Conservation (phyloP, 139 green algal species). For the Parachlorella kessleri region DNA sequence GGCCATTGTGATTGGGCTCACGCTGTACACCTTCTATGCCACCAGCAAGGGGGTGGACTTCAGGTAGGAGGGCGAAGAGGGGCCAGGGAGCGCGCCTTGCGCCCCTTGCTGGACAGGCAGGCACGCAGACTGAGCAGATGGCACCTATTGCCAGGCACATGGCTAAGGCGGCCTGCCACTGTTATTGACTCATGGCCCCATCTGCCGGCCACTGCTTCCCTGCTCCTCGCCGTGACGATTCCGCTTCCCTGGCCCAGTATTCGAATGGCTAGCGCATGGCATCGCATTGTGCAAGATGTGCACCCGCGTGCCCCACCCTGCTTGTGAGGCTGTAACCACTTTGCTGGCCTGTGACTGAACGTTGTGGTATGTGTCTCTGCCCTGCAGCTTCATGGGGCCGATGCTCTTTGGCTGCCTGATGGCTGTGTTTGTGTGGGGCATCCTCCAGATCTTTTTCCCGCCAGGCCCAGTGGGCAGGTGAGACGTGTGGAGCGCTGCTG, state of each 20-base stretch:
- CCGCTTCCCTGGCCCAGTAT: too few relatives aligned
- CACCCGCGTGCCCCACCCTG: too few relatives aligned
- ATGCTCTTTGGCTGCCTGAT: conserved; percentile 64
- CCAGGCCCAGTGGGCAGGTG: conserved; percentile 32
- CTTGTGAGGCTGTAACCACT: too few relatives aligned
- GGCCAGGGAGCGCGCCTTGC: neutral
- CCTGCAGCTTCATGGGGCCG: conserved; percentile 55
- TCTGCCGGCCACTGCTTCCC: neutral
- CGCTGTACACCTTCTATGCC: conserved; percentile 73
- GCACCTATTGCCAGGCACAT: neutral
- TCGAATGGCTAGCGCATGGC: too few relatives aligned
- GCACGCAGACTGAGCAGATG: too few relatives aligned
- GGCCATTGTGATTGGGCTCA: conserved; percentile 50
- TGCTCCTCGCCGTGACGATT: too few relatives aligned
- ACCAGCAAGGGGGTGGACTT: conserved; percentile 61
- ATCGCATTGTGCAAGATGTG: too few relatives aligned
- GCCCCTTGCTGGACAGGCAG: too few relatives aligned
- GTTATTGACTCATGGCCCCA: too few relatives aligned
- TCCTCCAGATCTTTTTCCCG: conserved; percentile 71
- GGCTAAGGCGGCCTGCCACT: neutral
- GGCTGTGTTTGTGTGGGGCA: conserved; percentile 54
- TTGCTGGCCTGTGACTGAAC: too few relatives aligned
- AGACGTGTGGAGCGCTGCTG: too few relatives aligned
- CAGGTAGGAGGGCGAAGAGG: conserved; percentile 2
- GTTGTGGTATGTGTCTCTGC: too few relatives aligned